Evolutionary conservation across 257 asterid genomes (phyloP).

Genomic region (Primulina eburnea): DNA sequence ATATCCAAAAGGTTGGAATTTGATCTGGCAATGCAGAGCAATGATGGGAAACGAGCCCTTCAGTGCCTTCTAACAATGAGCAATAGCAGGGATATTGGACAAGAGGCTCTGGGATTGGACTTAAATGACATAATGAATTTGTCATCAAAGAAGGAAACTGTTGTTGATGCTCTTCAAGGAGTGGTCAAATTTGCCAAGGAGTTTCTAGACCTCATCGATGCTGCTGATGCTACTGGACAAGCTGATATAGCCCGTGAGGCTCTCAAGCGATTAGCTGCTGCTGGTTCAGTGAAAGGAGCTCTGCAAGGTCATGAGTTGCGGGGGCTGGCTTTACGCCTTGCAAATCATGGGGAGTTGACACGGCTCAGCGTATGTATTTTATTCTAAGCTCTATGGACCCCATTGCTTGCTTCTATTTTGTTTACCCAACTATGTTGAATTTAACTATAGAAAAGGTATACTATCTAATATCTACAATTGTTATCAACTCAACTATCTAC

Average conservation of each 20-base stretch:
- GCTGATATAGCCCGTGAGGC: slow-evolving; percentile 98
- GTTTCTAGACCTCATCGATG: slow-evolving; percentile 87
- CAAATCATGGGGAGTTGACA: slow-evolving; percentile 96
- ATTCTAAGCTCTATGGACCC: not conserved
- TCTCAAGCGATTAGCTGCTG: slow-evolving; percentile 95
- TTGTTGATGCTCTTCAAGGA: slow-evolving; percentile 97
- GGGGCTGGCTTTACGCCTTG: slow-evolving; percentile 93
- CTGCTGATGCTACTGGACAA: slow-evolving; percentile 99
- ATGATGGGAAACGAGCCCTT: slow-evolving; percentile 84
- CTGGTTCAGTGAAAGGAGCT: slow-evolving; percentile 98
- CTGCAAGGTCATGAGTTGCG: slow-evolving; percentile 82
- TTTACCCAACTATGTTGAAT: not conserved
- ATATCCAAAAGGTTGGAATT: slow-evolving; percentile 93
- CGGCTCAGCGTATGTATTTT: slow-evolving; percentile 75
- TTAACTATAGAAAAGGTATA: not conserved
- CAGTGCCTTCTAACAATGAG: slow-evolving; percentile 96
- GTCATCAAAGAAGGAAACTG: slow-evolving; percentile 76
- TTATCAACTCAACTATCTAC: not conserved
- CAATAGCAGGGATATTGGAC: slow-evolving; percentile 96
- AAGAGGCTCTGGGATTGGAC: slow-evolving; percentile 87
- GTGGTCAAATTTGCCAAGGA: slow-evolving; percentile 91
- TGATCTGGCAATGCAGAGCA: slow-evolving; percentile 97
- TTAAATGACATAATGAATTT: slow-evolving; percentile 87
- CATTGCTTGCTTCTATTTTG: not conserved
- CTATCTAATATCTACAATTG: not conserved